phyloP scores from a whole-genome alignment of 345 rosid genomes.

The Pelargonium nanum region DNA sequence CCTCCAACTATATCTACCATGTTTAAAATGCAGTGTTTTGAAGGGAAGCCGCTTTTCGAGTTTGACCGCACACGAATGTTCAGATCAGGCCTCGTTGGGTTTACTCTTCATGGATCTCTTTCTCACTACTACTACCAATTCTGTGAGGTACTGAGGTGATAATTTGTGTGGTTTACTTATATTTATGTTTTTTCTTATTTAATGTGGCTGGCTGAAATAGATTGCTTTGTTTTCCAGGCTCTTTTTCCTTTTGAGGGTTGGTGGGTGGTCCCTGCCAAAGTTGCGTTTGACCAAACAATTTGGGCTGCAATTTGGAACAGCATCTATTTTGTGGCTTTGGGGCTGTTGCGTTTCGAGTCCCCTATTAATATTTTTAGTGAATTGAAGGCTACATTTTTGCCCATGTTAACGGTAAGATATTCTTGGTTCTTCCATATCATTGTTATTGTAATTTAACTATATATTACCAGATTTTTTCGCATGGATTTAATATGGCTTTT shows the following conservation, averaged over 20 bases:
- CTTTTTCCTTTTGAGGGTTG: conserved; percentile 73
- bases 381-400: conserved; percentile 57
- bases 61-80: conserved; percentile 52
- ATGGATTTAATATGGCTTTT: too few relatives aligned
- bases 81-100: conserved; percentile 91
- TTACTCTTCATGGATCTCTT: conserved; percentile 87
- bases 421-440: neutral
- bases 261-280: conserved; percentile 94
- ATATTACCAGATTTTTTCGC: too few relatives aligned
- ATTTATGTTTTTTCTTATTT: neutral
- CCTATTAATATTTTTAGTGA: conserved; percentile 43
- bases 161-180: conserved; percentile 4
- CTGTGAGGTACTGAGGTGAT: conserved; percentile 58
- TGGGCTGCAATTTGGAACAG: conserved; percentile 91
- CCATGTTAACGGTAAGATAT: conserved; percentile 59
- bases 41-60: conserved; percentile 77
- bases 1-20: neutral
- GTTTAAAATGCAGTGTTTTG: conserved; percentile 49
- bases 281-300: conserved; percentile 74
- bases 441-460: neutral
- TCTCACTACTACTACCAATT: conserved; percentile 88
- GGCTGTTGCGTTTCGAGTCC: conserved; percentile 65
- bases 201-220: conserved; percentile 12
- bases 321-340: conserved; percentile 57
- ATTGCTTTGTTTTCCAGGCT: conserved; percentile 32